Evolutionary conservation across 768 basidiomycete genomes (phyloP).

Genomic region (Phylloporus sp.): DNA sequence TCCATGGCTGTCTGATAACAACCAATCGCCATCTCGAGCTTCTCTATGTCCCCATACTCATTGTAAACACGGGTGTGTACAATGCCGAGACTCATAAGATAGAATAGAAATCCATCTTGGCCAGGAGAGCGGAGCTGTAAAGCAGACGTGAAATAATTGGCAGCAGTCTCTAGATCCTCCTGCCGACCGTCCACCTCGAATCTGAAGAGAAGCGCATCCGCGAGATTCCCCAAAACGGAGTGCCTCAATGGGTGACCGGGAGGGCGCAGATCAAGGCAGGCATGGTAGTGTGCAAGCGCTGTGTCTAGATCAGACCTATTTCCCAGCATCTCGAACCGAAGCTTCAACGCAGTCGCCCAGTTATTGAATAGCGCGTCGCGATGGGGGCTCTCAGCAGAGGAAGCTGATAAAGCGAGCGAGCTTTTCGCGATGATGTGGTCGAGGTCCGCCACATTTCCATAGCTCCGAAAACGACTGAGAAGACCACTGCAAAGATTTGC

Average conservation of each 20-base stretch:
- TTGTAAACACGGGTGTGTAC: conserved; percentile 3
- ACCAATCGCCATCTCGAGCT: conserved; percentile 20
- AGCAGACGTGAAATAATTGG: conserved; percentile 8
- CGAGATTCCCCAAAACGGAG: conserved; percentile 18
- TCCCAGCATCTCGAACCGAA: conserved; percentile 15
- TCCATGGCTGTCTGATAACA: conserved; percentile 14
- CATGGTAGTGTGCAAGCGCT: conserved; percentile 12
- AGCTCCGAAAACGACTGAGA: conserved; percentile 15
- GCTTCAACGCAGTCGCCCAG: conserved; percentile 12
- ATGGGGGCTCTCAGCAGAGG: conserved; percentile 3
- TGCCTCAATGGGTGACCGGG: conserved; percentile 15
- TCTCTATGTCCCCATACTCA: conserved; percentile 11
- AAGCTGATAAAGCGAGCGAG: conserved; percentile 5
- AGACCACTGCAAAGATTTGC: conserved; percentile 17
- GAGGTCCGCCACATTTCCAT: conserved; percentile 21
- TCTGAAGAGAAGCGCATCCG: conserved; percentile 13
- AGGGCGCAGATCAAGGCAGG: conserved; percentile 21
- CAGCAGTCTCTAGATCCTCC: conserved; percentile 24
- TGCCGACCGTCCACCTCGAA: conserved; percentile 22
- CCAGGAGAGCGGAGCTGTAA: conserved; percentile 16
- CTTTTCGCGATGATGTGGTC: conserved; percentile 13
- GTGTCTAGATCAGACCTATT: conserved; percentile 15
- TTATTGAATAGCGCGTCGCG: conserved; percentile 24
- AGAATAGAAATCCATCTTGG: conserved; percentile 6
- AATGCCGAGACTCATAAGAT: conserved; percentile 13